Percentiles rank a stretch among this genome's conserved stretches.
Evolutionary conservation across 805 yeast genomes (phyloP).

Genomic region (Candida awuae): DNA sequence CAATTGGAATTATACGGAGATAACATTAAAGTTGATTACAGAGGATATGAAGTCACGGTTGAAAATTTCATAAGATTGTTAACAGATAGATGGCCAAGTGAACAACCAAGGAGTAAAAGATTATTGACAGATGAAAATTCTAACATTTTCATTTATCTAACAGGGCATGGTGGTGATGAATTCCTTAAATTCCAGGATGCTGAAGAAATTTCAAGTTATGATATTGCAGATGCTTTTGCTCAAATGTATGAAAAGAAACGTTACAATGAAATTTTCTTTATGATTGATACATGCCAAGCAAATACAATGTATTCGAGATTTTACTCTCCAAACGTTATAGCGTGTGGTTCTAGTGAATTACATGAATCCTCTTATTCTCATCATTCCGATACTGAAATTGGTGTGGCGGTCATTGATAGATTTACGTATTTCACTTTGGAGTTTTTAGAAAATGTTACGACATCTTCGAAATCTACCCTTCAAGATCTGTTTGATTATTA

Average conservation of each 20-base stretch:
- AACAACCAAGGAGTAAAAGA: slow-evolving; percentile 88
- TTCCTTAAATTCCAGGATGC: slow-evolving; percentile 97
- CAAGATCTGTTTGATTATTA: slow-evolving; percentile 81
- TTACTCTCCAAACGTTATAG: slow-evolving; percentile 84
- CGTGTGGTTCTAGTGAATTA: slow-evolving; percentile 83
- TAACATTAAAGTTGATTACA: slow-evolving; percentile 88
- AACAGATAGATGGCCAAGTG: slow-evolving; percentile 93
- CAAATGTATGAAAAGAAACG: slow-evolving; percentile 96
- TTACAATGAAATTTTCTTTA: slow-evolving; percentile 90
- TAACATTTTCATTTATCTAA: slow-evolving; percentile 87
- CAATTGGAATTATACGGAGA: slow-evolving; percentile 91
- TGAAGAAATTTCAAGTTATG: slow-evolving; percentile 92
- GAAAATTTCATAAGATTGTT: slow-evolving; percentile 88
- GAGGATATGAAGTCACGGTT: slow-evolving; percentile 97
- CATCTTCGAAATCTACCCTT: slow-evolving; percentile 65
- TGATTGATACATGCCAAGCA: slow-evolving; percentile 99
- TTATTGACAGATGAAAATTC: slow-evolving; percentile 88
- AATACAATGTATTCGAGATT: slow-evolving; percentile 93
- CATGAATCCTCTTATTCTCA: slow-evolving; percentile 93
- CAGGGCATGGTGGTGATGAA: slow-evolving; percentile 99
- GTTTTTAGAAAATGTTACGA: slow-evolving; percentile 71
- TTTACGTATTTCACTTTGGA: slow-evolving; percentile 90
- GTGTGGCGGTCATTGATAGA: slow-evolving; percentile 96
- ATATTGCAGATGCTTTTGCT: slow-evolving; percentile 92
- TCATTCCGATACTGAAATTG: slow-evolving; percentile 90